Evolutionary conservation across 108 stramenopile species (phyloP).

Genomic region (Cyclotella cryptica): DNA sequence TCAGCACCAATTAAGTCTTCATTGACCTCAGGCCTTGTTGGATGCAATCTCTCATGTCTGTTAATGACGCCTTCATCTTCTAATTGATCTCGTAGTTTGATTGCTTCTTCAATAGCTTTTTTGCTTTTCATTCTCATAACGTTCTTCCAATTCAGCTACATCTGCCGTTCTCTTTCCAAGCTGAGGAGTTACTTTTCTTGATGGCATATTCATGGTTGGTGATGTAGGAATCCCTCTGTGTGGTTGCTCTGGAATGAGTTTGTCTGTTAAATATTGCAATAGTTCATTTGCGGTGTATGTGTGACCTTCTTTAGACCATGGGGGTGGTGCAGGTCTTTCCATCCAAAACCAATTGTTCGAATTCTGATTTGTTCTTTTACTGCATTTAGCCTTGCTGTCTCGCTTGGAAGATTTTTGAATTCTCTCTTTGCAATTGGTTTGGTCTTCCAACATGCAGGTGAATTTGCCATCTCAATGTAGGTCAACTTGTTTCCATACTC

Average conservation of each 20-base stretch:
- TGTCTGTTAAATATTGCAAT: background rate
- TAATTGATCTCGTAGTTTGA: background rate
- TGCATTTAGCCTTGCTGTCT: no score
- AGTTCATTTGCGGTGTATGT: no score
- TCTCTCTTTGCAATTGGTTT: background rate
- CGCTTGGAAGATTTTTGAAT: background rate
- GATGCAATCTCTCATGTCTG: background rate
- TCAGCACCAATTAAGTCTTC: no score
- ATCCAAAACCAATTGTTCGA: no score
- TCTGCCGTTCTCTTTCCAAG: conserved; percentile 2
- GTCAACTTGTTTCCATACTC: conserved; percentile 4
- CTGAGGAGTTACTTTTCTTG: background rate
- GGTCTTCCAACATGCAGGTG: background rate
- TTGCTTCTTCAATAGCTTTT: background rate
- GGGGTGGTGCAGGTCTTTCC: no score
- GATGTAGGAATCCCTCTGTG: background rate
- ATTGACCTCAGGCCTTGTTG: background rate
- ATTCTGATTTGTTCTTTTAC: no score
- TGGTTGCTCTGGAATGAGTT: background rate
- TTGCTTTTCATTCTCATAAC: background rate
- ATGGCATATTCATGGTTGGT: conserved; percentile 9
- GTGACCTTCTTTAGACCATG: no score
- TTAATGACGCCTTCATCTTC: background rate
- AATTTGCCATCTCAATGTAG: conserved; percentile 2
- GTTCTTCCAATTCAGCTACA: background rate